These are phyloP conservation scores for Ganoderma lingzhi DNA, from an alignment of 1,284 basidiomycete species.

Conservation along the genomic window DNA sequence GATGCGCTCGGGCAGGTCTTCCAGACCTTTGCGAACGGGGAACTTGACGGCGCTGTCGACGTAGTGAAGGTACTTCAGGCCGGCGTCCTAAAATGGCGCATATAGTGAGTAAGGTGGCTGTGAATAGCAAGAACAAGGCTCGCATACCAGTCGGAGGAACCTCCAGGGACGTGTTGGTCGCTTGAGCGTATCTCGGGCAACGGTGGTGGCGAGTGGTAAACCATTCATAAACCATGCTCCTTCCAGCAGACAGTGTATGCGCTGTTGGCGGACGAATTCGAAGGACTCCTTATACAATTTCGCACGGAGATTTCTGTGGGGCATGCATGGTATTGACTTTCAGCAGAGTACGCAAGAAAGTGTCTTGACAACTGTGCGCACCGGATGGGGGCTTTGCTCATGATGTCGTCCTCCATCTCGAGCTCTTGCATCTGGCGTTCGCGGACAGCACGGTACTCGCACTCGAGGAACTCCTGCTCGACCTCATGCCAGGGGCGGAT, in stretches of 20 bases:
- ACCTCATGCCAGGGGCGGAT: slow-evolving; percentile 86
- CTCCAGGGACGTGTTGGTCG: slow-evolving; percentile 74
- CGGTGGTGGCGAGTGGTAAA: slow-evolving; percentile 56
- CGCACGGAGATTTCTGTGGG: slow-evolving; percentile 78
- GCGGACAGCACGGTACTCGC: slow-evolving; percentile 87
- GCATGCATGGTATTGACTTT: slow-evolving; percentile 8
- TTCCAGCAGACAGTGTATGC: slow-evolving; percentile 87
- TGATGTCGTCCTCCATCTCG: slow-evolving; percentile 89
- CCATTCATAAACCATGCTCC: slow-evolving; percentile 94
- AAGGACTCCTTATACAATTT: slow-evolving; percentile 92
- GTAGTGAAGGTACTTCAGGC: slow-evolving; percentile 83
- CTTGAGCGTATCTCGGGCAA: slow-evolving; percentile 58
- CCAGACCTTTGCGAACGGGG: slow-evolving; percentile 80
- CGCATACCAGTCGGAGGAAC: slow-evolving; percentile 77
- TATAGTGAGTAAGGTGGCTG: slow-evolving; percentile 15
- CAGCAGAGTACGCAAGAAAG: neutral
- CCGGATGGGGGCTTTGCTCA: slow-evolving; percentile 87
- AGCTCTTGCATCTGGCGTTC: slow-evolving; percentile 95
- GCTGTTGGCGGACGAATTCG: slow-evolving; percentile 92
- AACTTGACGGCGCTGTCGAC: slow-evolving; percentile 83
- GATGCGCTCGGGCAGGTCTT: slow-evolving; percentile 88
- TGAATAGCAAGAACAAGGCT: neutral
- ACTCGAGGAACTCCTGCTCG: slow-evolving; percentile 85
- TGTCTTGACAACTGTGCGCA: slow-evolving; percentile 45
- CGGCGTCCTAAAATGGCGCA: slow-evolving; percentile 63